Conservation (phyloP, 176 grass and related monocot species). For the Ensete ventricosum region DNA sequence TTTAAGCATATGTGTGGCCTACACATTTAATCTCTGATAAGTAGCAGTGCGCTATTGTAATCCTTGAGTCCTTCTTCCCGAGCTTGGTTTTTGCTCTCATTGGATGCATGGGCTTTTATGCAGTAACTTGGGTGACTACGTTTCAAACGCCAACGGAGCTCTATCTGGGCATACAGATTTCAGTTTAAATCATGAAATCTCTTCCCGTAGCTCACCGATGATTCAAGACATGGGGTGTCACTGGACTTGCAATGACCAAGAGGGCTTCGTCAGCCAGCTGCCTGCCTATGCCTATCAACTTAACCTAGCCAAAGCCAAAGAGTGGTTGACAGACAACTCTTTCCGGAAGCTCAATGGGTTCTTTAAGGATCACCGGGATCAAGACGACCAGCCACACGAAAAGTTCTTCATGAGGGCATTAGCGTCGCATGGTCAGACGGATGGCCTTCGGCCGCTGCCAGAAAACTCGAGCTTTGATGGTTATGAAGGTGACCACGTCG, state of each 20-base stretch:
- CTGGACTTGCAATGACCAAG: slow-evolving; percentile 32
- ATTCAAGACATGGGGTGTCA: slow-evolving; percentile 87
- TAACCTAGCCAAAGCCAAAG: slow-evolving; percentile 35
- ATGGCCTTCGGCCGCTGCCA: slow-evolving; percentile 1
- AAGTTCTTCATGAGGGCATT: slow-evolving; percentile 23
- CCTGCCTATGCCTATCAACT: slow-evolving; percentile 24
- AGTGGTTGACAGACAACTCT: slow-evolving; percentile 14
- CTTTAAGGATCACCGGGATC: background rate
- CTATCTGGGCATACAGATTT: slow-evolving; percentile 24
- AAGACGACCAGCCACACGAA: slow-evolving; percentile 19
- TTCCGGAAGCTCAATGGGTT: slow-evolving; percentile 9
- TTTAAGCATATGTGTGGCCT: too few relatives aligned
- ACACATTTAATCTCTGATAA: too few relatives aligned
- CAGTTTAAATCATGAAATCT: slow-evolving; percentile 23
- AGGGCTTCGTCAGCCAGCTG: slow-evolving; percentile 18
- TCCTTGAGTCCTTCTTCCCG: too few relatives aligned
- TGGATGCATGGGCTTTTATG: background rate
- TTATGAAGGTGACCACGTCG: background rate
- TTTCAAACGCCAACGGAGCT: slow-evolving; percentile 29
- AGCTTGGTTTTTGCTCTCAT: background rate
- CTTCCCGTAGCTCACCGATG: slow-evolving; percentile 40
- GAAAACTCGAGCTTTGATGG: background rate
- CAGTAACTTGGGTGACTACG: slow-evolving; percentile 31
- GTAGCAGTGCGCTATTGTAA: too few relatives aligned
- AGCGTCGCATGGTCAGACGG: slow-evolving; percentile 2